phyloP scores from a whole-genome alignment of 2,329 filamentous ascomycete genomes.

The Fusarium cicatricum region DNA sequence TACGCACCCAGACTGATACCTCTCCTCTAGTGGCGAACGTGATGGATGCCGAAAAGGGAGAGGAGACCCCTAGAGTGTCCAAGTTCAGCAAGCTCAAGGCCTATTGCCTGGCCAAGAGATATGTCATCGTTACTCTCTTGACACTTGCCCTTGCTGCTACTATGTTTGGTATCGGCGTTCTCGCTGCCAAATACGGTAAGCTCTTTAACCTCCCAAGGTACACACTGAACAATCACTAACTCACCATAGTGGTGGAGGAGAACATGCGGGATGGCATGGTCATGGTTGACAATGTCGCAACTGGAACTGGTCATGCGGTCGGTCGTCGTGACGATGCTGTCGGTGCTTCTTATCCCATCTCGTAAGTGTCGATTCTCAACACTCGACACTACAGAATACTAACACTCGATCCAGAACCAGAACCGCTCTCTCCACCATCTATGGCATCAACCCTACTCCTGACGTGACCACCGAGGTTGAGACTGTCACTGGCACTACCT shows the following conservation, averaged over 20 bases:
- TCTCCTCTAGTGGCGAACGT: slow-evolving; percentile 38
- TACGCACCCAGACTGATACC: slow-evolving; percentile 21
- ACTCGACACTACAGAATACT: not conserved
- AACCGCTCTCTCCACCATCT: slow-evolving; percentile 47
- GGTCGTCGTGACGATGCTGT: slow-evolving; percentile 24
- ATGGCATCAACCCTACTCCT: slow-evolving; percentile 39
- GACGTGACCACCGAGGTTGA: slow-evolving; percentile 32
- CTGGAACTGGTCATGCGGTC: not conserved
- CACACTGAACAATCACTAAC: slow-evolving; percentile 11
- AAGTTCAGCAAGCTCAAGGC: slow-evolving; percentile 22
- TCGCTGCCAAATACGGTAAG: slow-evolving; percentile 42
- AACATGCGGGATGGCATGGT: not conserved
- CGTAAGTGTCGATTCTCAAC: slow-evolving; percentile 40
- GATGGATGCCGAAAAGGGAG: slow-evolving; percentile 41
- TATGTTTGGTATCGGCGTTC: slow-evolving; percentile 43
- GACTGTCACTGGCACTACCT: slow-evolving; percentile 42
- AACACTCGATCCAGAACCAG: slow-evolving; percentile 42
- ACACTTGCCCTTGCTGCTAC: slow-evolving; percentile 24
- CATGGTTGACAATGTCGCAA: not conserved
- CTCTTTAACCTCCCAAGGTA: not conserved
- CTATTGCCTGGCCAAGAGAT: slow-evolving; percentile 14
- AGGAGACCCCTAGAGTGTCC: slow-evolving; percentile 11
- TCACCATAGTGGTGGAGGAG: not conserved
- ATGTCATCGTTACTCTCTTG: slow-evolving; percentile 17
- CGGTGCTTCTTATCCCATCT: slow-evolving; percentile 45